A percentile compares a stretch with the other conserved stretches of the same genome.
Conservation (phyloP, 2,329 filamentous ascomycete species). For the Lachnellula cervina region DNA sequence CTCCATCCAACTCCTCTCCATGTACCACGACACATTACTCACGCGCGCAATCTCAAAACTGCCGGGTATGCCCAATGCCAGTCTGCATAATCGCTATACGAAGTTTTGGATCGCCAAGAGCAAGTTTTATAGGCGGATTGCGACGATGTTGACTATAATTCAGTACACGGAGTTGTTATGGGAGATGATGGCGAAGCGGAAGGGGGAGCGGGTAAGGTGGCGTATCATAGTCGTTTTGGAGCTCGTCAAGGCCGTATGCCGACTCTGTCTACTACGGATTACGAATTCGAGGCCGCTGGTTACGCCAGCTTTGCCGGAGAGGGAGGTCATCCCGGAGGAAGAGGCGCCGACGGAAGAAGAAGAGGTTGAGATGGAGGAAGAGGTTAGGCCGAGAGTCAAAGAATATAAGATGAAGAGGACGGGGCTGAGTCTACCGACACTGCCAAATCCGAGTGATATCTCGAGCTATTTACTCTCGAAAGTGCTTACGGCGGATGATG, state of each 20-base stretch:
- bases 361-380: slow-evolving; percentile 38
- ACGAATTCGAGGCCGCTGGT: slow-evolving; percentile 80
- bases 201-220: slow-evolving; percentile 80
- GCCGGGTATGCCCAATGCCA: slow-evolving; percentile 45
- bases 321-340: slow-evolving; percentile 67
- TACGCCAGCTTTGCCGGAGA: slow-evolving; percentile 77
- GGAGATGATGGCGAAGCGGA: slow-evolving; percentile 92
- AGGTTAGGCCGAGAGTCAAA: slow-evolving; percentile 38
- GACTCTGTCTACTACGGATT: slow-evolving; percentile 72
- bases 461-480: slow-evolving; percentile 82
- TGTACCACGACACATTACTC: slow-evolving; percentile 89
- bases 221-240: slow-evolving; percentile 81
- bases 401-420: slow-evolving; percentile 95
- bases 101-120: slow-evolving; percentile 60
- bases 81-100: slow-evolving; percentile 61
- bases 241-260: slow-evolving; percentile 77
- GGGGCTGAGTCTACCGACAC: slow-evolving; percentile 73
- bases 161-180: slow-evolving; percentile 95
- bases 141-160: slow-evolving; percentile 79
- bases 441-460: slow-evolving; percentile 78
- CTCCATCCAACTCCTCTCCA: slow-evolving; percentile 79
- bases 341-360: slow-evolving; percentile 43
- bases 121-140: slow-evolving; percentile 72
- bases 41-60: slow-evolving; percentile 57
- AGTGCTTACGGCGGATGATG: slow-evolving; percentile 91